phyloP scores from a whole-genome alignment of 768 basidiomycete species.

The Cyclocybe cylindracea region DNA sequence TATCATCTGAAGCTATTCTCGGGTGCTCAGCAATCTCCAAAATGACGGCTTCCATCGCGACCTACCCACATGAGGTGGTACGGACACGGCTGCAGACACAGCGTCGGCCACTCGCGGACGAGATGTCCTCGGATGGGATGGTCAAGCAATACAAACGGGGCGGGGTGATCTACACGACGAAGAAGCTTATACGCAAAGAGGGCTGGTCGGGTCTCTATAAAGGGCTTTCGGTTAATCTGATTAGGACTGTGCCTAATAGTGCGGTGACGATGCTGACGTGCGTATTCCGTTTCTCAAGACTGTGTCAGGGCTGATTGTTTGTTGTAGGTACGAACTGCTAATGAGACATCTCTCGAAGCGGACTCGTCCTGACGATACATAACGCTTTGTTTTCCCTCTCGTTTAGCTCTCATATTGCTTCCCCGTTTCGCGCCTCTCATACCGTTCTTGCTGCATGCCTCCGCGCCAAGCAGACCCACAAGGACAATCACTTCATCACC shows the following conservation, averaged over 20 bases:
- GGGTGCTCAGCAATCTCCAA: conserved; percentile 92
- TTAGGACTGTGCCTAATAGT: conserved; percentile 94
- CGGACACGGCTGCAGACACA: conserved; percentile 97
- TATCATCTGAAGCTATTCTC: conserved; percentile 72
- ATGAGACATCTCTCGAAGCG: conserved; percentile 51
- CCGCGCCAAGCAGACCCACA: no score
- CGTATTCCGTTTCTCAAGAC: conserved; percentile 18
- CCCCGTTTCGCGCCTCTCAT: not conserved
- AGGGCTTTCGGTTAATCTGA: conserved; percentile 90
- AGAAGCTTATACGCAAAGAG: conserved; percentile 74
- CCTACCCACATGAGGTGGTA: conserved; percentile 98
- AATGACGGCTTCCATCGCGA: conserved; percentile 93
- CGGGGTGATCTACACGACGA: conserved; percentile 75
- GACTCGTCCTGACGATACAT: conserved; percentile 17
- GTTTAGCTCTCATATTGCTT: not conserved
- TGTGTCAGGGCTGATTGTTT: not conserved
- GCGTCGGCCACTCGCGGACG: conserved; percentile 61
- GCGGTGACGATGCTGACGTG: conserved; percentile 96
- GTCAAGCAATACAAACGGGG: conserved; percentile 52
- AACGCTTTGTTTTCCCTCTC: not conserved
- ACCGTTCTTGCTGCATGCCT: no score
- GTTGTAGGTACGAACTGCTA: conserved; percentile 48
- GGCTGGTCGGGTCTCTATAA: conserved; percentile 91
- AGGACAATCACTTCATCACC: no score
- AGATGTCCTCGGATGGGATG: conserved; percentile 63